These are phyloP conservation scores for Pyrenochaeta sp. DNA, from an alignment of 2,329 filamentous ascomycete genomes.

Conservation along the genomic window DNA sequence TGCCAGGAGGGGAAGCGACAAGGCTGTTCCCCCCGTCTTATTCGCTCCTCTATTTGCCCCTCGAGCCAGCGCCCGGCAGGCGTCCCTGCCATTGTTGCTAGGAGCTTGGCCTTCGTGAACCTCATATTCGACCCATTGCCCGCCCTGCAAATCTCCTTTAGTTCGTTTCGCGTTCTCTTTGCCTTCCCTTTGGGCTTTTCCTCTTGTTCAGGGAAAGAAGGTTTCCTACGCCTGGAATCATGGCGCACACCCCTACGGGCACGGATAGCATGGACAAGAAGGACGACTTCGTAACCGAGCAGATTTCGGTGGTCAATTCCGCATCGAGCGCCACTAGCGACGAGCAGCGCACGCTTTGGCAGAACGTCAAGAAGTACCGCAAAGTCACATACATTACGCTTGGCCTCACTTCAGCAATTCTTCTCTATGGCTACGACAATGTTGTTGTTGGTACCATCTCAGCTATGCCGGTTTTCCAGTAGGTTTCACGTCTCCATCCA, in stretches of 20 bases:
- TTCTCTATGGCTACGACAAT: constrained; percentile 43
- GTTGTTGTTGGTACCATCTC: constrained; percentile 40
- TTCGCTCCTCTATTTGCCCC: constrained; percentile 13
- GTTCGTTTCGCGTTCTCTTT: neutral
- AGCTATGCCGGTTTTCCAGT: constrained; percentile 42
- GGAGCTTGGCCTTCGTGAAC: constrained; percentile 8
- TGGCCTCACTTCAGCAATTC: constrained; percentile 35
- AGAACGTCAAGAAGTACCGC: constrained; percentile 42
- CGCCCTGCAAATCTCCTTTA: constrained; percentile 2
- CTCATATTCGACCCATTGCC: constrained; percentile 14
- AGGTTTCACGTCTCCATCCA: constrained; percentile 1
- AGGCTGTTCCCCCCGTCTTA: neutral
- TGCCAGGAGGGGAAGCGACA: constrained; percentile 2
- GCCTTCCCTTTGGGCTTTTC: neutral
- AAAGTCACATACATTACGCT: constrained; percentile 35
- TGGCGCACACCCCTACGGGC: constrained; percentile 10
- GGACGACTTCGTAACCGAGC: constrained; percentile 10
- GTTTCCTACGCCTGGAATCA: neutral
- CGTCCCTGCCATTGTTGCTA: neutral
- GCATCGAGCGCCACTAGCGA: constrained; percentile 17
- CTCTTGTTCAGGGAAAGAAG: neutral
- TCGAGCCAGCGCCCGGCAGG: neutral
- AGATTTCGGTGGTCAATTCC: constrained; percentile 19
- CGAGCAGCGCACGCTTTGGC: constrained; percentile 34
- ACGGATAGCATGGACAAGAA: constrained; percentile 11